These are phyloP conservation scores for Pleoardoris graminearum DNA, from an alignment of 2,329 filamentous ascomycete species.

Conservation along the genomic window DNA sequence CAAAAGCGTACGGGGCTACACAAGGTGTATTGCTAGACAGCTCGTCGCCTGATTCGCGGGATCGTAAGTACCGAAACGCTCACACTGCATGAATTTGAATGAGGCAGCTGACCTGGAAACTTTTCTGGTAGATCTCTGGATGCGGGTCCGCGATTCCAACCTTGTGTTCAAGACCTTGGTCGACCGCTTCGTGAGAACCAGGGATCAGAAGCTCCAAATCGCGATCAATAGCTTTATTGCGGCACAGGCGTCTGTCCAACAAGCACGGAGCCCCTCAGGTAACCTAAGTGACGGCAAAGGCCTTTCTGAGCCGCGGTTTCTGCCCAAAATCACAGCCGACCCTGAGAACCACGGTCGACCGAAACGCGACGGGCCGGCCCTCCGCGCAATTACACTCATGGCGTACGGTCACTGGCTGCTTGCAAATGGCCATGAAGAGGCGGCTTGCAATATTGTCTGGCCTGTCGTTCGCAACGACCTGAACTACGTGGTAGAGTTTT, in stretches of 20 bases:
- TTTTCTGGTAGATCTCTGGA: not conserved
- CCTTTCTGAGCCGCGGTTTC: conserved; percentile 51
- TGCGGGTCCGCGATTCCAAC: not conserved
- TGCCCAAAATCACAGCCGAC: conserved; percentile 44
- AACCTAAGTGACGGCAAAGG: conserved; percentile 36
- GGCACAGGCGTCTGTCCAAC: conserved; percentile 42
- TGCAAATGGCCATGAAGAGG: not conserved
- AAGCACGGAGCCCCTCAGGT: conserved; percentile 45
- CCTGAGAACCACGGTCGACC: conserved; percentile 48
- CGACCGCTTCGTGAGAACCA: not conserved
- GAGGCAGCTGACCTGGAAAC: too few relatives aligned
- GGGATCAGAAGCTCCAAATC: not conserved
- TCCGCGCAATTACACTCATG: conserved; percentile 50
- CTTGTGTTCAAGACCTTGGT: not conserved
- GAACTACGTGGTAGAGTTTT: not conserved
- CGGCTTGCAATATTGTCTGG: not conserved
- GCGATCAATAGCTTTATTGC: not conserved
- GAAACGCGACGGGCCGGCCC: conserved; percentile 50
- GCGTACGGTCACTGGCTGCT: conserved; percentile 28
- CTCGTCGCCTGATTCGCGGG: not conserved
- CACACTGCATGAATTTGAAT: too few relatives aligned
- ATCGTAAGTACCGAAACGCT: not conserved
- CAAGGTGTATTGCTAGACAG: not conserved
- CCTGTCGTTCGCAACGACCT: not conserved
- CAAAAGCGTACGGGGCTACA: not conserved